Percentiles rank a stretch among this genome's conserved stretches.
These are phyloP conservation scores for Cyclotella choctawhatcheeana DNA, from an alignment of 108 stramenopile genomes.

Conservation along the genomic window DNA sequence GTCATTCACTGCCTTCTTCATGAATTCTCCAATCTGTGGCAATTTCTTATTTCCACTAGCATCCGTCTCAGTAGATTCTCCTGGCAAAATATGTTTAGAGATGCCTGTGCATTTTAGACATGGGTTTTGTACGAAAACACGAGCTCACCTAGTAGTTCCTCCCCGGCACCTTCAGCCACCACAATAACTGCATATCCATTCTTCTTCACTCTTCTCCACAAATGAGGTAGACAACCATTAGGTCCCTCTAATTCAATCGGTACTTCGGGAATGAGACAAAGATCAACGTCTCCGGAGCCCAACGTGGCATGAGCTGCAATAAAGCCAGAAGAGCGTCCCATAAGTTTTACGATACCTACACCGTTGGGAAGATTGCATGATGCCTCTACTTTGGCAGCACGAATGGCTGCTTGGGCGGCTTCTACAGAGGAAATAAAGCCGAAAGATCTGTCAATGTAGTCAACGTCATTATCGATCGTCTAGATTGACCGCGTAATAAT, in stretches of 20 bases:
- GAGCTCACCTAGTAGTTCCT: slow-evolving; percentile 95
- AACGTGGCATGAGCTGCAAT: slow-evolving; percentile 94
- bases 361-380: slow-evolving; percentile 96
- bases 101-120: too few species aligned
- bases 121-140: too few species aligned
- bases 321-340: slow-evolving; percentile 95
- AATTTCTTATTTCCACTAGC: slow-evolving; percentile 96
- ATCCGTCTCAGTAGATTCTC: slow-evolving; percentile 86
- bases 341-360: slow-evolving; percentile 96
- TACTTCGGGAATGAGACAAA: slow-evolving; percentile 96
- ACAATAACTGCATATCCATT: slow-evolving; percentile 98
- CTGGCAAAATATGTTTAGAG: too few species aligned
- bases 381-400: slow-evolving; percentile 93
- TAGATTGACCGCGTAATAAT: slow-evolving; percentile 39
- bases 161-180: slow-evolving; percentile 98
- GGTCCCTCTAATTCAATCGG: slow-evolving; percentile 92
- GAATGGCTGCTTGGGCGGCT: slow-evolving; percentile 89
- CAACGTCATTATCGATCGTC: slow-evolving; percentile 91
- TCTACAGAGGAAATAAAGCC: slow-evolving; percentile 94
- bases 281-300: slow-evolving; percentile 91
- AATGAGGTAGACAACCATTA: slow-evolving; percentile 91
- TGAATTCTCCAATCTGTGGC: slow-evolving; percentile 92
- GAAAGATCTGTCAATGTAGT: slow-evolving; percentile 95
- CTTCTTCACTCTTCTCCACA: slow-evolving; percentile 80
- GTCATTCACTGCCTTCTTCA: slow-evolving; percentile 79